These are phyloP conservation scores for Lotus japonicus DNA, from an alignment of 306 rosid genomes.

Conservation along the genomic window DNA sequence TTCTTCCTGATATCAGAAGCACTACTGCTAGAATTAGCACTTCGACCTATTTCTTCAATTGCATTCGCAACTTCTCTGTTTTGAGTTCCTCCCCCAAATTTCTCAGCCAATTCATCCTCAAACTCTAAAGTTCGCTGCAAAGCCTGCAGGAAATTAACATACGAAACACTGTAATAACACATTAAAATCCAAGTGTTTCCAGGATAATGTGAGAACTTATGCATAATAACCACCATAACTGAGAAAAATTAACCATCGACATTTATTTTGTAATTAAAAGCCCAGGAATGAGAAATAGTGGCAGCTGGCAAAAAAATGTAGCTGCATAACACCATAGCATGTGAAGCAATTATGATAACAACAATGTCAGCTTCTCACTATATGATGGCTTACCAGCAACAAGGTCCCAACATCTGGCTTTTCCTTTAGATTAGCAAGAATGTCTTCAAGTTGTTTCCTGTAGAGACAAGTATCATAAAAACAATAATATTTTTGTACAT, in stretches of 20 bases:
- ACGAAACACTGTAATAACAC: slow-evolving; percentile 24
- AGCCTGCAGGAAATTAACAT: slow-evolving; percentile 53
- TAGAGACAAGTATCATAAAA: slow-evolving; percentile 28
- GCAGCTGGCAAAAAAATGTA: background rate
- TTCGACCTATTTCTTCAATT: slow-evolving; percentile 82
- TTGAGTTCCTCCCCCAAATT: slow-evolving; percentile 89
- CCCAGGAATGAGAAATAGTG: background rate
- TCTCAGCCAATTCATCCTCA: slow-evolving; percentile 98
- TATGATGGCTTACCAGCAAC: slow-evolving; percentile 57
- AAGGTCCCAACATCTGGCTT: slow-evolving; percentile 94
- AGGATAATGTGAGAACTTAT: background rate
- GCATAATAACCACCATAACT: background rate
- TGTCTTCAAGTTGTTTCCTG: slow-evolving; percentile 98
- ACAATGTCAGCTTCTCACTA: background rate
- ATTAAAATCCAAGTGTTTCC: slow-evolving; percentile 2
- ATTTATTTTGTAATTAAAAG: background rate
- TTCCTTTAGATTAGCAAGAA: slow-evolving; percentile 71
- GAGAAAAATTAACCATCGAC: background rate
- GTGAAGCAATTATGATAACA: slow-evolving; percentile 5
- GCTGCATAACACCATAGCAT: background rate
- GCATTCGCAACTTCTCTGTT: slow-evolving; percentile 73
- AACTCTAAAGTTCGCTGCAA: slow-evolving; percentile 93
- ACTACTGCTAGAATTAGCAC: slow-evolving; percentile 47
- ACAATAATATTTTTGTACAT: background rate
- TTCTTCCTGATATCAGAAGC: slow-evolving; percentile 91